These are phyloP conservation scores for Apiospora arundinis DNA, from an alignment of 2,329 filamentous ascomycete species.

Conservation along the genomic window DNA sequence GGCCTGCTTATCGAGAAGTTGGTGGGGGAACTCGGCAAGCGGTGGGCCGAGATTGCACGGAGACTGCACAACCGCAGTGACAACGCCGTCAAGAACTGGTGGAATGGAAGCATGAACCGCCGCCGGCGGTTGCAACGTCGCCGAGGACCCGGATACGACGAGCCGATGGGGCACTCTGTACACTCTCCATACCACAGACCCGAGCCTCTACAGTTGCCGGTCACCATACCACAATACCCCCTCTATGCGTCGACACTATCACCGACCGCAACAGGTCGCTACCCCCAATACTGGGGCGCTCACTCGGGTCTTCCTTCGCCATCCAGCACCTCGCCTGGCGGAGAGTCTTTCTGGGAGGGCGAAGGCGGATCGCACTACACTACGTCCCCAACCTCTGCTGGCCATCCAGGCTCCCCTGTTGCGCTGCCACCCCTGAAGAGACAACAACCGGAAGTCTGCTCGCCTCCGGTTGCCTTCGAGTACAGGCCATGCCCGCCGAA, in stretches of 20 bases:
- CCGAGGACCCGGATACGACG: constrained; percentile 43
- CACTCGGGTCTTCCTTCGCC: constrained; percentile 39
- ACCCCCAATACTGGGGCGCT: constrained; percentile 28
- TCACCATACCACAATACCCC: constrained; percentile 29
- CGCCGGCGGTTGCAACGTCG: constrained; percentile 59
- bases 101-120: constrained; percentile 92
- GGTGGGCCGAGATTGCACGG: constrained; percentile 92
- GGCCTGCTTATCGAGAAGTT: constrained; percentile 76
- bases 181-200: constrained; percentile 22
- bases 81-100: constrained; percentile 98
- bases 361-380: constrained; percentile 70
- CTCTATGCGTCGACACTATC: constrained; percentile 30
- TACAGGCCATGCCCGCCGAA: background rate
- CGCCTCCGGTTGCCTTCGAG: constrained; percentile 9
- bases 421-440: constrained; percentile 47
- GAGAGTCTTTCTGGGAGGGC: constrained; percentile 53
- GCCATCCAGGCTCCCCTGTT: constrained; percentile 45
- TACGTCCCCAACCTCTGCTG: constrained; percentile 57
- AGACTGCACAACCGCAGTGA: constrained; percentile 84
- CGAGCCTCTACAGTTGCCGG: constrained; percentile 28
- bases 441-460: constrained; percentile 28
- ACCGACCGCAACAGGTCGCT: constrained; percentile 27
- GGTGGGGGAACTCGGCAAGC: constrained; percentile 80
- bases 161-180: constrained; percentile 29
- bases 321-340: constrained; percentile 53